A percentile compares a stretch with the other conserved stretches of the same genome.
phyloP scores from a whole-genome alignment of 2,329 filamentous ascomycete genomes.

The Canariomyces notabilis region DNA sequence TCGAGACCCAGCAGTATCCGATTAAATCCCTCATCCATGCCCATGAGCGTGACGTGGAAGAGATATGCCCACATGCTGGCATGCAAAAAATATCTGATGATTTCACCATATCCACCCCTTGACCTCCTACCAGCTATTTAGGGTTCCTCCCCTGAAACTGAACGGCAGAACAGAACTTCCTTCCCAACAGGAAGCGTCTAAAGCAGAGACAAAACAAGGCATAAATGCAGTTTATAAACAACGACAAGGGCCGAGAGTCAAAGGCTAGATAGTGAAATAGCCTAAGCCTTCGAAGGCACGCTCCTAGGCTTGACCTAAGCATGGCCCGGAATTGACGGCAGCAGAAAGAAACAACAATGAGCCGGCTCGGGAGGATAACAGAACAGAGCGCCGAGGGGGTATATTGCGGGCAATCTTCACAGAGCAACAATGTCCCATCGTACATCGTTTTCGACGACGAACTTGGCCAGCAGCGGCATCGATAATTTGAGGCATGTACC shows the following conservation, averaged over 20 bases:
- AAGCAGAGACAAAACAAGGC: slow-evolving; percentile 1
- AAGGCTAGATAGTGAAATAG: not conserved
- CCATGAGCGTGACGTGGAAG: not conserved
- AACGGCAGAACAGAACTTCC: not conserved
- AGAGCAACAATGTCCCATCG: slow-evolving; percentile 20
- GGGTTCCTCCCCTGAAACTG: not conserved
- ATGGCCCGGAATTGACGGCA: not conserved
- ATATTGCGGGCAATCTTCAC: slow-evolving; percentile 20
- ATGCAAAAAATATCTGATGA: not conserved
- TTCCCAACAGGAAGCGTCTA: not conserved
- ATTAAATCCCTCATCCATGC: not conserved
- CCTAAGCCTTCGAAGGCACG: too few species aligned
- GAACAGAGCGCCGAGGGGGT: slow-evolving; percentile 16
- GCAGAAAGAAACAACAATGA: not conserved
- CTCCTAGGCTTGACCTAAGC: too few species aligned
- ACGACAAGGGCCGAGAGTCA: not conserved
- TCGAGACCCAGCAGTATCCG: not conserved
- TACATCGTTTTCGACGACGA: slow-evolving; percentile 15
- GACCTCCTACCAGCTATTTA: too few species aligned
- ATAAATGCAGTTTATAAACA: slow-evolving; percentile 1
- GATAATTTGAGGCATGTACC: slow-evolving; percentile 4
- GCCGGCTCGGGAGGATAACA: not conserved
- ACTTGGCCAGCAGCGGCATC: not conserved
- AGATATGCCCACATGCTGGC: not conserved
- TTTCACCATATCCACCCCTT: not conserved